These are phyloP conservation scores for Polychytrium aggregatum DNA, from an alignment of 192 early-diverging fungal species.

Conservation along the genomic window DNA sequence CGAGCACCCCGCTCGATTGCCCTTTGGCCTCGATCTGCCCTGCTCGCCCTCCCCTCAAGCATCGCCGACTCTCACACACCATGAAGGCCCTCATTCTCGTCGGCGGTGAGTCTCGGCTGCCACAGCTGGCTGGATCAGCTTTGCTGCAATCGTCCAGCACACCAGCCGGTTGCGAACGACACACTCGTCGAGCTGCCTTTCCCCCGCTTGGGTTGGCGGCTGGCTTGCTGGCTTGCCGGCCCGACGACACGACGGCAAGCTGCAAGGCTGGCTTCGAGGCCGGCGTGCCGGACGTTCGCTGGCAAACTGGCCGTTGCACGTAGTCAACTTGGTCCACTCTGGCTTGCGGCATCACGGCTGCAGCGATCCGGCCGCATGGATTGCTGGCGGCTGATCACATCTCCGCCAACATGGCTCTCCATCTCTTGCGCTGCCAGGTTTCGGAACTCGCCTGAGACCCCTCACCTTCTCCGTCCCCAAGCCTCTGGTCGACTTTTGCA, in stretches of 20 bases:
- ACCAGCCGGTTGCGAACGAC: no score
- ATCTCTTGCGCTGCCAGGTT: slow-evolving; percentile 59
- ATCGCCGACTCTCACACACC: slow-evolving; percentile 4
- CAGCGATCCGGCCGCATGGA: not conserved
- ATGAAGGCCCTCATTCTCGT: slow-evolving; percentile 59
- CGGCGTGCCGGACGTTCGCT: not conserved
- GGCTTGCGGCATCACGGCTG: not conserved
- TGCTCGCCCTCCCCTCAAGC: no score
- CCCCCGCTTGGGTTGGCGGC: no score
- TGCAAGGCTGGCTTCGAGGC: not conserved
- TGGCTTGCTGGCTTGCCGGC: no score
- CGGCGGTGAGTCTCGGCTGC: no score
- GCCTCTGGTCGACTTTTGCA: slow-evolving; percentile 96
- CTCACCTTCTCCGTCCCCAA: slow-evolving; percentile 96
- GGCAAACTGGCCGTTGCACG: not conserved
- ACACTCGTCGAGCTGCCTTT: no score
- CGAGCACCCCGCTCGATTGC: no score
- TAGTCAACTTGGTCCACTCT: slow-evolving; percentile 1
- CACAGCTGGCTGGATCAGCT: no score
- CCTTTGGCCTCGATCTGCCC: no score
- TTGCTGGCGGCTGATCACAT: not conserved
- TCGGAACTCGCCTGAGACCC: slow-evolving; percentile 94
- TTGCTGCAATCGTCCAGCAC: no score
- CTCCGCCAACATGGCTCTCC: not conserved
- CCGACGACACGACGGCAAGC: not conserved